These are phyloP conservation scores for Lippia alba DNA, from an alignment of 305 asterid species.

Conservation along the genomic window DNA sequence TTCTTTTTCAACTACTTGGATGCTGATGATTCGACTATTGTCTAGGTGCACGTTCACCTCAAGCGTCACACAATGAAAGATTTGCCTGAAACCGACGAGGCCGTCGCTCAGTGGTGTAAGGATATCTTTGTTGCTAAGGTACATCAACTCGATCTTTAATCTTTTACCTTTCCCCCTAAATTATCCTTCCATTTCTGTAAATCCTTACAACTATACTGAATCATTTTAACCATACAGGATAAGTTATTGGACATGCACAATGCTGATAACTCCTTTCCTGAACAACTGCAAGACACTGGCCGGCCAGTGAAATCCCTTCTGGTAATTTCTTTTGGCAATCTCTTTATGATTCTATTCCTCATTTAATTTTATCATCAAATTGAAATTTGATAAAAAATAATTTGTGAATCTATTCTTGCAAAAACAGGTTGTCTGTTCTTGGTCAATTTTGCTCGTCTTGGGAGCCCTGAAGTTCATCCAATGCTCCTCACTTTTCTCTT, in stretches of 20 bases:
- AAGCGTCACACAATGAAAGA: conserved; percentile 85
- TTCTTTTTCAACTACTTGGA: neutral
- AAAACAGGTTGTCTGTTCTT: conserved; percentile 73
- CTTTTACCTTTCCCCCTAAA: neutral
- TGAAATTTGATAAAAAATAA: neutral
- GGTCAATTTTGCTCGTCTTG: conserved; percentile 66
- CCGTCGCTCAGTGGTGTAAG: conserved; percentile 89
- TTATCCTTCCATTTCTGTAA: neutral
- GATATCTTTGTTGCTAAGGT: conserved; percentile 88
- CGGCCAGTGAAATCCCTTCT: conserved; percentile 87
- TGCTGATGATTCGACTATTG: conserved; percentile 26
- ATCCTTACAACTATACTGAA: neutral
- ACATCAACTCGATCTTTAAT: conserved; percentile 6
- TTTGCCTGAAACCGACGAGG: conserved; percentile 78
- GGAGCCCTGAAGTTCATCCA: conserved; percentile 66
- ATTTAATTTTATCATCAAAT: neutral
- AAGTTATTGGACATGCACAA: conserved; percentile 73
- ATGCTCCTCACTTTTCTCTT: conserved; percentile 61
- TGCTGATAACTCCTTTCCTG: conserved; percentile 69
- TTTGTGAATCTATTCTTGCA: conserved; percentile 1
- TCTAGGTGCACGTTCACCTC: conserved; percentile 87
- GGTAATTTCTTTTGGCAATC: conserved; percentile 45
- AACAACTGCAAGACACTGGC: conserved; percentile 62
- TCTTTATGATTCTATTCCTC: neutral
- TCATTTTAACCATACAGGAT: conserved; percentile 43